phyloP scores from a whole-genome alignment of 179 eudicot species.

The Beta lomatogona region DNA sequence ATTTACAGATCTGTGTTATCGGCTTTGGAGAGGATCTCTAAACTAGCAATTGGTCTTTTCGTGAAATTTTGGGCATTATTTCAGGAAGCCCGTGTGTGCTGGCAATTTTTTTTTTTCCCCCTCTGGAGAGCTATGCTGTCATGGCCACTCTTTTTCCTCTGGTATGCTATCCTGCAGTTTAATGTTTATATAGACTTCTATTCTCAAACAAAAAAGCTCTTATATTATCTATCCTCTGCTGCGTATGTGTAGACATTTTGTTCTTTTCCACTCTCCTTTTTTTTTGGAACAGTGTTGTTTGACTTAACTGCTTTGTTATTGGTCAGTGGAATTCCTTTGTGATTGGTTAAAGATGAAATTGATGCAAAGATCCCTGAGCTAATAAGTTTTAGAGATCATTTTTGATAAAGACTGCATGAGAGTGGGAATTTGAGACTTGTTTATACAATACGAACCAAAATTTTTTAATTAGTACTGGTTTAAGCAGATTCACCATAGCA shows the following conservation, averaged over 20 bases:
- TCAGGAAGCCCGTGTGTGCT: conserved; percentile 91
- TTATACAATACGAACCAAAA: not conserved
- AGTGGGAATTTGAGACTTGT: not conserved
- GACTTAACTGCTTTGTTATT: not conserved
- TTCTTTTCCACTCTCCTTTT: not conserved
- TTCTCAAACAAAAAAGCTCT: not conserved
- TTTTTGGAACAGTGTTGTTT: not conserved
- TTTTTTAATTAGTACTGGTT: not conserved
- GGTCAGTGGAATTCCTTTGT: not conserved
- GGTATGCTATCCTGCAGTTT: conserved; percentile 39
- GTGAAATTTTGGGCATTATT: not conserved
- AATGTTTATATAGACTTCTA: not conserved
- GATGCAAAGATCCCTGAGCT: not conserved
- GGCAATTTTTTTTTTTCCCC: conserved; percentile 72
- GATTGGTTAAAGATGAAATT: not conserved
- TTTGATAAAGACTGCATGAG: not conserved
- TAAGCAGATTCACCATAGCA: not conserved
- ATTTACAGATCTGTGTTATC: not conserved
- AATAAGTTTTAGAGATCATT: not conserved
- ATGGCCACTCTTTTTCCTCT: conserved; percentile 91
- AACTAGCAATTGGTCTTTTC: not conserved
- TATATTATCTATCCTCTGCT: not conserved
- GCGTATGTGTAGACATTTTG: not conserved
- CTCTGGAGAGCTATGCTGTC: conserved; percentile 86
- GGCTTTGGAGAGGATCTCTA: not conserved